Percentiles rank a stretch among this genome's conserved stretches.
phyloP scores from a whole-genome alignment of 202 grass and related monocot genomes.

The Carex sylvatica region DNA sequence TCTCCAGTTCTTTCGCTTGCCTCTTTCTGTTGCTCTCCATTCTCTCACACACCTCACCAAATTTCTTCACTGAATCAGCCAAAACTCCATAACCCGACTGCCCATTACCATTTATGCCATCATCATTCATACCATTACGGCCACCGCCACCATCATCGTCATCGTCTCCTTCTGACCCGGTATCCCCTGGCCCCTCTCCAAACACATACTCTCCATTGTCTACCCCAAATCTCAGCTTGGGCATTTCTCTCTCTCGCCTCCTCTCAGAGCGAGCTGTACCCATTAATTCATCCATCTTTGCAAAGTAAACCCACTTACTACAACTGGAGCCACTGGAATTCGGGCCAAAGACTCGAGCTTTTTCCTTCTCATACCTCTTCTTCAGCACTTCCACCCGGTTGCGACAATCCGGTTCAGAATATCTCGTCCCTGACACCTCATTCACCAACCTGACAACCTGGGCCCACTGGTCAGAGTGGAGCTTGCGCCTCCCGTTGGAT shows the following conservation, averaged over 20 bases:
- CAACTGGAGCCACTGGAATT: constrained; percentile 13
- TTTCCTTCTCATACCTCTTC: constrained; percentile 81
- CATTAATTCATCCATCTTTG: constrained; percentile 59
- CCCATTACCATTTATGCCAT: constrained; percentile 8
- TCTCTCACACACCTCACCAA: constrained; percentile 57
- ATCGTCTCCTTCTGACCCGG: constrained; percentile 36
- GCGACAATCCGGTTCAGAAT: constrained; percentile 64
- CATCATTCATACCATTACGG: neutral
- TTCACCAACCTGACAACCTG: constrained; percentile 47
- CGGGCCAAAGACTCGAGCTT: constrained; percentile 25
- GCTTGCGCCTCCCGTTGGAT: constrained; percentile 47
- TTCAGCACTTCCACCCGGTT: constrained; percentile 81
- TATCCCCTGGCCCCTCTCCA: constrained; percentile 35
- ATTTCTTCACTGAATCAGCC: constrained; percentile 52
- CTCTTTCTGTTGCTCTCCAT: constrained; percentile 73
- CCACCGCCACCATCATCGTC: neutral
- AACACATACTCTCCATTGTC: constrained; percentile 44
- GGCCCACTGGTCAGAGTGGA: constrained; percentile 72
- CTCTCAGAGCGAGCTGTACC: constrained; percentile 27
- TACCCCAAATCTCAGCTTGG: constrained; percentile 47
- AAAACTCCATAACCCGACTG: constrained; percentile 39
- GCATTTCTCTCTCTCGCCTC: constrained; percentile 27
- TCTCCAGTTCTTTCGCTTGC: constrained; percentile 65
- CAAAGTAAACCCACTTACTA: constrained; percentile 73
- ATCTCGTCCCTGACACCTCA: constrained; percentile 29